A percentile compares a stretch with the other conserved stretches of the same genome.
These are phyloP conservation scores for Miscanthus sacchariflorus DNA, from an alignment of 202 grass and related monocot genomes.

Conservation along the genomic window DNA sequence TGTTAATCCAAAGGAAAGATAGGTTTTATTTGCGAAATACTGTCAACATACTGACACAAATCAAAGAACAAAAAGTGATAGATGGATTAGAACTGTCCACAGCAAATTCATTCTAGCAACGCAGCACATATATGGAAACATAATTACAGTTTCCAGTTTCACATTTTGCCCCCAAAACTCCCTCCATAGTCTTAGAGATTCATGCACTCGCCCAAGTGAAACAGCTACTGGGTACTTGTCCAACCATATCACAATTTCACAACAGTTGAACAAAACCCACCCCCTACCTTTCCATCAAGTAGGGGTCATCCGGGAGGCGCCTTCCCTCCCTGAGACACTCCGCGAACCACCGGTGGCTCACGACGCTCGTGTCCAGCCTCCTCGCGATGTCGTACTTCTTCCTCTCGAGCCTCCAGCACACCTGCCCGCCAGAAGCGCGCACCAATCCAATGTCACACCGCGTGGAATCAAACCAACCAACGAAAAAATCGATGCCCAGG, in stretches of 20 bases:
- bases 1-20: too few relatives aligned
- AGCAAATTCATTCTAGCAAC: too few relatives aligned
- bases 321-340: conserved; percentile 76
- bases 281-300: conserved; percentile 66
- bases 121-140: too few relatives aligned
- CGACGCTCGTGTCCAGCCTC: not conserved
- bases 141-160: too few relatives aligned
- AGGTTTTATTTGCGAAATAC: too few relatives aligned
- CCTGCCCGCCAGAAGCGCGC: conserved; percentile 37
- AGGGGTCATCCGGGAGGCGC: conserved; percentile 71
- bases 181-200: too few relatives aligned
- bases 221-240: not conserved
- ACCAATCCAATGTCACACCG: not conserved
- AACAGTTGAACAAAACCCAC: not conserved
- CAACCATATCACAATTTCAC: not conserved
- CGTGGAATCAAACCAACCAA: not conserved
- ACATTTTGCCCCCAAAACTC: too few relatives aligned
- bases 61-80: too few relatives aligned
- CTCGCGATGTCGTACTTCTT: conserved; percentile 20
- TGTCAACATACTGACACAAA: too few relatives aligned
- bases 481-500: not conserved
- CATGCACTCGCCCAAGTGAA: not conserved
- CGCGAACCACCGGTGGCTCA: conserved; percentile 86
- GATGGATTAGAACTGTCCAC: too few relatives aligned
- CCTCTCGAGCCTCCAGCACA: conserved; percentile 82